Percentiles rank a stretch among this genome's conserved stretches.
phyloP scores from a whole-genome alignment of 2,329 filamentous ascomycete species.

The Epichloe bromicola region DNA sequence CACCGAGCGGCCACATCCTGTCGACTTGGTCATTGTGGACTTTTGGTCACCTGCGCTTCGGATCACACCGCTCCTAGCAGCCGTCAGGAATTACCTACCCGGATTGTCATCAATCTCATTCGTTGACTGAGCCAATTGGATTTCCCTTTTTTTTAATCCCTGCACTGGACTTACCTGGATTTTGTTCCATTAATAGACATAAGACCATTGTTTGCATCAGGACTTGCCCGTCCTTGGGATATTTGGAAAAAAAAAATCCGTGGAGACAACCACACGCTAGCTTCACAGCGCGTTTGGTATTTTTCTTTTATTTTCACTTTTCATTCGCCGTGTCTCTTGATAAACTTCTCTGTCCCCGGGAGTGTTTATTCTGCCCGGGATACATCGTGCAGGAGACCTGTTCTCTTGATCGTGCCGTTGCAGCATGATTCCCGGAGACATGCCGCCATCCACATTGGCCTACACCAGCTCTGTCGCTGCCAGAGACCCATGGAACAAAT shows the following conservation, averaged over 20 bases:
- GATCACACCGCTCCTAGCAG: constrained; percentile 7
- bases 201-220: neutral
- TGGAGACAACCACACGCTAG: neutral
- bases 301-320: neutral
- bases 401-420: neutral
- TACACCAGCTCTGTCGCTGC: constrained; percentile 33
- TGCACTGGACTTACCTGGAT: constrained; percentile 1
- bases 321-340: neutral
- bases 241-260: neutral
- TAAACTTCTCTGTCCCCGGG: neutral
- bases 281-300: neutral
- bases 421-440: constrained; percentile 26
- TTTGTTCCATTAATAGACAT: neutral
- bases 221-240: neutral
- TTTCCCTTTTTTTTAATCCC: neutral
- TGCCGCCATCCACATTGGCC: constrained; percentile 34
- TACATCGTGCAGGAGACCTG: neutral
- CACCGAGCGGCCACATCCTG: neutral
- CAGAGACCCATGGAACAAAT: constrained; percentile 35
- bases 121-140: constrained; percentile 2
- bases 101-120: constrained; percentile 3
- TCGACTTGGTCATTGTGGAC: constrained; percentile 5
- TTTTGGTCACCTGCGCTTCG: constrained; percentile 4
- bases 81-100: neutral
- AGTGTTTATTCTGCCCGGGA: neutral